Conservation (phyloP, 1,139 yeast species). For the Wickerhamomyces sp. region DNA sequence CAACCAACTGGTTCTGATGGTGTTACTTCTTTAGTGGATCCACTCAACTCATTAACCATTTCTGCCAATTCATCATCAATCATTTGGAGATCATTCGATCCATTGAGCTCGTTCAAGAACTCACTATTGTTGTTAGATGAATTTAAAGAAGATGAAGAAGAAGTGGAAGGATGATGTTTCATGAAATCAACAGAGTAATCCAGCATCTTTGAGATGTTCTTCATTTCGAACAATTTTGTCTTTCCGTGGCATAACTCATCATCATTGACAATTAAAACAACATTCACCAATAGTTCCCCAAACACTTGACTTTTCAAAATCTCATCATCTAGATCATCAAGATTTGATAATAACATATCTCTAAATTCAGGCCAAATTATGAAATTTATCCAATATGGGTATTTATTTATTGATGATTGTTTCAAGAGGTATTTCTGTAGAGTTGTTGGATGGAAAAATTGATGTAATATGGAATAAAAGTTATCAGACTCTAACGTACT, state of each 20-base stretch:
- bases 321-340: slow-evolving; percentile 4
- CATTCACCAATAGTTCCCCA: slow-evolving; percentile 9
- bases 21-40: neutral
- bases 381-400: slow-evolving; percentile 13
- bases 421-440: slow-evolving; percentile 8
- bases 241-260: neutral
- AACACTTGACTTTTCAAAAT: slow-evolving; percentile 5
- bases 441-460: slow-evolving; percentile 12
- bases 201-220: neutral
- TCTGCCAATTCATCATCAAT: neutral
- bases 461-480: slow-evolving; percentile 7
- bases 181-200: neutral
- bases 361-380: slow-evolving; percentile 13
- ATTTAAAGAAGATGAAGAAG: too few relatives aligned
- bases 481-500: slow-evolving; percentile 3
- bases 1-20: neutral
- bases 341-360: slow-evolving; percentile 5
- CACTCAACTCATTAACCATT: neutral
- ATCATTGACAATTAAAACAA: slow-evolving; percentile 5
- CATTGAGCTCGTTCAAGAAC: slow-evolving; percentile 1
- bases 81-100: neutral
- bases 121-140: neutral
- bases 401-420: slow-evolving; percentile 3
- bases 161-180: neutral
- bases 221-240: slow-evolving; percentile 1